Base-by-base conservation (phyloP, 495 filamentous ascomycete species). In the Trichoderma reesei region DNA sequence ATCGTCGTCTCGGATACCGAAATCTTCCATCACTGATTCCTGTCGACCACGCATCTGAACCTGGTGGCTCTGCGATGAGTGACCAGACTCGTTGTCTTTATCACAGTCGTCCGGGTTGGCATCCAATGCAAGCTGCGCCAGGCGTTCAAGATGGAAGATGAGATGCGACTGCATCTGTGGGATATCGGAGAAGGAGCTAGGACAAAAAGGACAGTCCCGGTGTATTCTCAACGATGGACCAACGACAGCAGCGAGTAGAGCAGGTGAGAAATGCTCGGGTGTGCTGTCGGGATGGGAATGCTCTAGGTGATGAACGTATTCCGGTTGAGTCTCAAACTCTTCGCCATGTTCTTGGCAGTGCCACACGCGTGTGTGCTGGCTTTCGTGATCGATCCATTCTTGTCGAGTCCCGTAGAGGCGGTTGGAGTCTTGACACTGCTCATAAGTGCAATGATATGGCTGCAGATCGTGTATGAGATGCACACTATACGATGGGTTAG, bases 321-420 rank as follows among this genome's bases (percentile, higher is more conserved):
- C 48, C n/a, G 48, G 48, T 3, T 54, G 48, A 31, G 48, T 54
- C 14, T 54, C 48, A 3, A 54, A 54, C 48, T 54, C 48, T 18
- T 18, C 48, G 7, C 6, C 8, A 31, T 54, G 48, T 18, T 31
- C 26, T 7, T 54, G 48, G 48, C 48, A 54, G 48, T 54, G 48
- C 48, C 48, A 54, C 7, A 16, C 48, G n/a, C 48, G 48, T 18
- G n/a, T 18, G 48, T 66, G 67, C 13, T 61, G 51, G 38, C 42
- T 70, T 62, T 75, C 72, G 34, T 73, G 72, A n/a, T 67, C 61
- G 33, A 67, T 65, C 72, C 72, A 73, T 2, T 73, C 70, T 42
- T 70, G 67, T 36, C 65, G 66, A 18, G 62, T 63, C 31, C 72
- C 70, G 38, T 72, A 75, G 14, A 72, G 64, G 10, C 64, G 63